phyloP scores from a whole-genome alignment of 2,329 filamentous ascomycete species.

The Cladosporium sp. region DNA sequence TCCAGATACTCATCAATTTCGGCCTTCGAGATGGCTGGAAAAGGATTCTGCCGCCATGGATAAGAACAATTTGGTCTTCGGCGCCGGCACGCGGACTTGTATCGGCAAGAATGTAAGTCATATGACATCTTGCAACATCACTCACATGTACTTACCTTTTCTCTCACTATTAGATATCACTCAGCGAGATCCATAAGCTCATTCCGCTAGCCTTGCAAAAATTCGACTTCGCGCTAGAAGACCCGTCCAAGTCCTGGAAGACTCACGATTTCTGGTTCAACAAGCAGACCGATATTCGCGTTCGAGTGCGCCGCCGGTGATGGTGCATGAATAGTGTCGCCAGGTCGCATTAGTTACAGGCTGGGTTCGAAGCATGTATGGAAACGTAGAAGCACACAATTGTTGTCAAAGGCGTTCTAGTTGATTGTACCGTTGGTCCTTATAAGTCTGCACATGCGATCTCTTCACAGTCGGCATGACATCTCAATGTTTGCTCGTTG shows the following conservation, averaged over 20 bases:
- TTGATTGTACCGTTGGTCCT: no score
- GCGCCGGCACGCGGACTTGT: not conserved
- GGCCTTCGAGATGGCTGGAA: constrained; percentile 33
- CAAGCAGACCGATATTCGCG: not conserved
- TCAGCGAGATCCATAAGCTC: not conserved
- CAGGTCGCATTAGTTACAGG: no score
- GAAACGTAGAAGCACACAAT: no score
- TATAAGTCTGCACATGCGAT: no score
- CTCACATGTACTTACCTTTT: not conserved
- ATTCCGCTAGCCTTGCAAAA: not conserved
- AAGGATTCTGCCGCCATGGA: not conserved
- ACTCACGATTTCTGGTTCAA: not conserved
- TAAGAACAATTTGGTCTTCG: not conserved
- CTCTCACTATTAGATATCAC: not conserved
- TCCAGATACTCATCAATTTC: constrained; percentile 26
- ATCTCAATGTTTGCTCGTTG: no score
- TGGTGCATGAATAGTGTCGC: no score
- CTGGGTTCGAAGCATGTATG: no score
- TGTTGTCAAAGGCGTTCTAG: no score
- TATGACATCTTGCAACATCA: not conserved
- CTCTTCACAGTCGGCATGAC: no score
- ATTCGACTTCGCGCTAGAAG: not conserved
- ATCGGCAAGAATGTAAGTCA: not conserved
- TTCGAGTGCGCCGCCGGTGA: not conserved
- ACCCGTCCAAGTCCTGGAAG: not conserved